phyloP scores from a whole-genome alignment of 2,329 filamentous ascomycete species.

The Verticillium nubilum region DNA sequence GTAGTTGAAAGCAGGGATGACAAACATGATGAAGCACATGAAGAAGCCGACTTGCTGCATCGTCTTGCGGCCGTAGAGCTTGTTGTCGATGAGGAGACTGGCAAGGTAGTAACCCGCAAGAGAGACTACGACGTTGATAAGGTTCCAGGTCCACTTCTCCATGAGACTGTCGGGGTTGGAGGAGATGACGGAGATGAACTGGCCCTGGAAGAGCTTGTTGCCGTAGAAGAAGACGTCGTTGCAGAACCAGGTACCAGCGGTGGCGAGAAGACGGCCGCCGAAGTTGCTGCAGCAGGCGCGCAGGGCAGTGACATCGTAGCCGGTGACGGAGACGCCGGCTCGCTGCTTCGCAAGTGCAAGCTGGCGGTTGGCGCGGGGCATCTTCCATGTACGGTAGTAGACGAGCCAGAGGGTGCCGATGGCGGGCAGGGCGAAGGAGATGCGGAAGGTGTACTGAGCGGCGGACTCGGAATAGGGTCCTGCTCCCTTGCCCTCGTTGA shows the following conservation, averaged over 20 bases:
- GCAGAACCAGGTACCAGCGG: conserved; percentile 85
- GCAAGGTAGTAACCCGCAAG: conserved; percentile 87
- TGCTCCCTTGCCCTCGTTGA: conserved; percentile 33
- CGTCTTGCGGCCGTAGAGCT: conserved; percentile 90
- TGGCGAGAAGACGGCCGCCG: conserved; percentile 79
- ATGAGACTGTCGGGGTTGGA: conserved; percentile 66
- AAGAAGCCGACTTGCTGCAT: conserved; percentile 96
- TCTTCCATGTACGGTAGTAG: conserved; percentile 94
- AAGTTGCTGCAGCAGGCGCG: conserved; percentile 76
- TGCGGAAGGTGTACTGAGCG: conserved; percentile 84
- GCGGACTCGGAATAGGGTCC: conserved; percentile 71
- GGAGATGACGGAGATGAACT: conserved; percentile 82
- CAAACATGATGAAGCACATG: conserved; percentile 88
- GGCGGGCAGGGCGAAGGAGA: conserved; percentile 88
- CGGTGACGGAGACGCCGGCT: conserved; percentile 64
- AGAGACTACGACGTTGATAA: conserved; percentile 84
- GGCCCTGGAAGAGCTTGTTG: conserved; percentile 93
- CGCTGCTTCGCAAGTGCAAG: conserved; percentile 80
- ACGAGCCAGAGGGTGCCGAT: conserved; percentile 89
- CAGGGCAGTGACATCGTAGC: conserved; percentile 85
- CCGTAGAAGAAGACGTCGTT: conserved; percentile 99
- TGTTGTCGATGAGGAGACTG: conserved; percentile 87
- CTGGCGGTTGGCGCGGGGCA: conserved; percentile 82
- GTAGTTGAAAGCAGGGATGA: conserved; percentile 85
- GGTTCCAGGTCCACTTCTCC: conserved; percentile 85